A percentile compares a stretch with the other conserved stretches of the same genome.
Evolutionary conservation across 1,139 yeast genomes (phyloP).

Genomic region (Groenewaldozyma auringiensis): DNA sequence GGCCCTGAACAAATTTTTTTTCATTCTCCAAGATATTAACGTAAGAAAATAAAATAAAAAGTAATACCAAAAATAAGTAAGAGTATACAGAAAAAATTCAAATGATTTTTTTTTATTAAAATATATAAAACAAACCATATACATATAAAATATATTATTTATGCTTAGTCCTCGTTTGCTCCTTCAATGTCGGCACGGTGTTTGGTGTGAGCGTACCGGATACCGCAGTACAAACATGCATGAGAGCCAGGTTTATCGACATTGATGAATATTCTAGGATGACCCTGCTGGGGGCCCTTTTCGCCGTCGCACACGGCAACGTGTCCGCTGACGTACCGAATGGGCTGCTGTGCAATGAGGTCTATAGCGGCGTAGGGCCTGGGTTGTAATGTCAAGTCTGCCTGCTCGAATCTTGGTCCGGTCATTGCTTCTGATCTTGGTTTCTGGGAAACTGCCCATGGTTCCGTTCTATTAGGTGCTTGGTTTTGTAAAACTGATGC

Average conservation of each 20-base stretch:
- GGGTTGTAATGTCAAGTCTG: slow-evolving; percentile 61
- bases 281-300: slow-evolving; percentile 69
- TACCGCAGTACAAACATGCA: slow-evolving; percentile 64
- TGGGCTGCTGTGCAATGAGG: slow-evolving; percentile 66
- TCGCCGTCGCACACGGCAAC: slow-evolving; percentile 84
- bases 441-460: slow-evolving; percentile 69
- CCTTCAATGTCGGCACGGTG: slow-evolving; percentile 9
- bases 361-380: slow-evolving; percentile 81
- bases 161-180: background rate
- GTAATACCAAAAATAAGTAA: background rate
- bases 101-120: background rate
- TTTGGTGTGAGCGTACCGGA: slow-evolving; percentile 10
- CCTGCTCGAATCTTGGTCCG: slow-evolving; percentile 67
- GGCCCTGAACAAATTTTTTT: slow-evolving; percentile 7
- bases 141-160: background rate
- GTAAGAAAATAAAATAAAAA: background rate
- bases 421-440: slow-evolving; percentile 52
- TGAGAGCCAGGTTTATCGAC: slow-evolving; percentile 66
- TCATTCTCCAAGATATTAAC: background rate
- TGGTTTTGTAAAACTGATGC: slow-evolving; percentile 34
- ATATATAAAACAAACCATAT: background rate
- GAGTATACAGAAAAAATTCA: background rate
- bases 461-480: slow-evolving; percentile 64
- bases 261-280: slow-evolving; percentile 76
- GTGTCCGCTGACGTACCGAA: slow-evolving; percentile 53